A percentile compares a stretch with the other conserved stretches of the same genome.
These are phyloP conservation scores for Pseudocercospora vitis DNA, from an alignment of 2,329 filamentous ascomycete genomes.

Conservation along the genomic window DNA sequence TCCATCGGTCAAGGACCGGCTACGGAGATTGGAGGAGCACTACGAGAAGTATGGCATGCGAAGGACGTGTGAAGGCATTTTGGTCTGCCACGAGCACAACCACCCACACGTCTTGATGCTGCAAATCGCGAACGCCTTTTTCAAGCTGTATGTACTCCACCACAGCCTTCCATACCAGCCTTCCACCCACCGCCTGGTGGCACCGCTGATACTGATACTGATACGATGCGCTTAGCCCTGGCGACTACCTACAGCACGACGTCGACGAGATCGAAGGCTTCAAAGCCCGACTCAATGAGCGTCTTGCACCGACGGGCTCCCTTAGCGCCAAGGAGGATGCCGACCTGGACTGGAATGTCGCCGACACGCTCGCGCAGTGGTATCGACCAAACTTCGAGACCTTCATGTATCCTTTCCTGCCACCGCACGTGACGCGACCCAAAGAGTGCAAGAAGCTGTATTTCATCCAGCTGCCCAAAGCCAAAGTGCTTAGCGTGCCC, in stretches of 20 bases:
- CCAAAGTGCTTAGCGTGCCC: constrained; percentile 90
- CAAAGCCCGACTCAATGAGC: constrained; percentile 87
- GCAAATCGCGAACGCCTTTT: constrained; percentile 98
- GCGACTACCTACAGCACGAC: constrained; percentile 85
- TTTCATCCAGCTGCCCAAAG: constrained; percentile 89
- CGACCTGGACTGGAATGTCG: constrained; percentile 77
- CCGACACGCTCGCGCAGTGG: constrained; percentile 95
- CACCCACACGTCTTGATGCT: constrained; percentile 98
- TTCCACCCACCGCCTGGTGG: no score
- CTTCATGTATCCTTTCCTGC: constrained; percentile 99
- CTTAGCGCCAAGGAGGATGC: constrained; percentile 69
- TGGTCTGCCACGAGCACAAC: constrained; percentile 98
- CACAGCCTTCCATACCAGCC: background rate
- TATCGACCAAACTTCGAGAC: constrained; percentile 99
- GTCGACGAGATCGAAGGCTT: constrained; percentile 95
- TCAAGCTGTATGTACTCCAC: constrained; percentile 58
- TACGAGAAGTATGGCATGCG: constrained; percentile 92
- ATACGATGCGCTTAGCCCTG: constrained; percentile 62
- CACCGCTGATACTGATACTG: no score
- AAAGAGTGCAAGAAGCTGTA: constrained; percentile 99
- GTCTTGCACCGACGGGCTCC: constrained; percentile 76
- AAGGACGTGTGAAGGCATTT: constrained; percentile 91
- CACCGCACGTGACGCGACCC: constrained; percentile 89
- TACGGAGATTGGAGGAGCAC: constrained; percentile 95
- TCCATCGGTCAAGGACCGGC: constrained; percentile 85